Conservation (phyloP, 225 moss, liverwort and hornwort species). For the Straminergon stramineum region DNA sequence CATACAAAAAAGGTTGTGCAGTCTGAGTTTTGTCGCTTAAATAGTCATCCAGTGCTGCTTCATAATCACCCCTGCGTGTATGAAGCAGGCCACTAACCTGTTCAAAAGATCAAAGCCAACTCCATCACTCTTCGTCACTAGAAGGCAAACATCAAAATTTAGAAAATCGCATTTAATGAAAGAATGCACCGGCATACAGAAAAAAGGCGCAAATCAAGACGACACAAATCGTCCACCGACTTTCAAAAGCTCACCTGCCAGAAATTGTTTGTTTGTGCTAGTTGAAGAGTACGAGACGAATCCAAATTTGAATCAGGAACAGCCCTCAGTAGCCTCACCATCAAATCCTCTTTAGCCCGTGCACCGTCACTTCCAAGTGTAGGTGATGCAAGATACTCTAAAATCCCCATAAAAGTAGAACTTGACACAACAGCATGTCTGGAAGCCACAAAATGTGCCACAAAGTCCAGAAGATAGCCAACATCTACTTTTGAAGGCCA, state of each 20-base stretch:
- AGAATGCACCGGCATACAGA: neutral
- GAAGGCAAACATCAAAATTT: neutral
- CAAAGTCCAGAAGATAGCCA: slow-evolving; percentile 75
- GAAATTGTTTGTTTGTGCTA: slow-evolving; percentile 54
- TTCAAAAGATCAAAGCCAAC: slow-evolving; percentile 2
- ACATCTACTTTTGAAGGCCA: slow-evolving; percentile 66
- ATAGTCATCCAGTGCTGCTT: slow-evolving; percentile 78
- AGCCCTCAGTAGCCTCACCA: slow-evolving; percentile 69
- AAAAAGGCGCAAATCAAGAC: neutral
- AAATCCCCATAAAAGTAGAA: slow-evolving; percentile 56
- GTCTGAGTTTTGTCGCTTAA: slow-evolving; percentile 50
- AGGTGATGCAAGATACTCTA: slow-evolving; percentile 68
- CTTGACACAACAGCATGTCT: slow-evolving; percentile 76
- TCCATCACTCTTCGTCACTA: neutral
- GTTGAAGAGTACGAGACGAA: slow-evolving; percentile 49
- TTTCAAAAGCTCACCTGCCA: slow-evolving; percentile 64
- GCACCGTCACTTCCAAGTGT: slow-evolving; percentile 9
- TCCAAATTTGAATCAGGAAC: slow-evolving; percentile 76
- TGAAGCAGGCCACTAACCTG: slow-evolving; percentile 81
- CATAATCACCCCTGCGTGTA: slow-evolving; percentile 53
- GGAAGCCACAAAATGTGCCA: slow-evolving; percentile 86
- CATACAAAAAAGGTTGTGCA: slow-evolving; percentile 69
- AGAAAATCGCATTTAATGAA: neutral
- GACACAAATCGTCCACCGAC: neutral
- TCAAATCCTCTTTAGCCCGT: slow-evolving; percentile 71